phyloP scores from a whole-genome alignment of 768 basidiomycete species.

The Phaffia tasmanica region DNA sequence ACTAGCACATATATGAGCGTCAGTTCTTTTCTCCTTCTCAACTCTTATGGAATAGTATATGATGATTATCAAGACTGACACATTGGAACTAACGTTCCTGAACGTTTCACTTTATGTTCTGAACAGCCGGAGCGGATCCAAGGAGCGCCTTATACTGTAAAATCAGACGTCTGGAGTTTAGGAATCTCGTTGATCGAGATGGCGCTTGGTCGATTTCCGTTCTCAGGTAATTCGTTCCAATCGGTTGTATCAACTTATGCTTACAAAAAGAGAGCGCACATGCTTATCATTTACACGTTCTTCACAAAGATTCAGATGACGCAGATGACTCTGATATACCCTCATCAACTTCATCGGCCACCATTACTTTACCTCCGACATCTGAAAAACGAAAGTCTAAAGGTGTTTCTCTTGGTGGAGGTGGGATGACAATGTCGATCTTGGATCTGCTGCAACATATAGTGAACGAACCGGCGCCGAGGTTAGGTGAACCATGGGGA shows the following conservation, averaged over 20 bases:
- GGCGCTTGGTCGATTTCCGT: conserved; percentile 92
- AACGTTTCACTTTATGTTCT: background rate
- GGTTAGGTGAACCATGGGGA: conserved; percentile 40
- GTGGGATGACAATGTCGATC: conserved; percentile 96
- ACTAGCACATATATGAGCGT: conserved; percentile 99
- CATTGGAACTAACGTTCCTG: background rate
- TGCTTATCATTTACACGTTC: background rate
- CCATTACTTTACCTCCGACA: conserved; percentile 38
- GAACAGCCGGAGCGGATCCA: conserved; percentile 94
- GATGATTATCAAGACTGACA: background rate
- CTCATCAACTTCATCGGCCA: background rate
- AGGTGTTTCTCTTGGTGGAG: conserved; percentile 86
- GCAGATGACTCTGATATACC: conserved; percentile 10
- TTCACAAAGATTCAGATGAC: background rate
- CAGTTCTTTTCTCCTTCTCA: conserved; percentile 30
- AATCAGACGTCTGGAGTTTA: conserved; percentile 98
- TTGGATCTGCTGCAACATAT: conserved; percentile 93
- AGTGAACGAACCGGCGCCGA: conserved; percentile 94
- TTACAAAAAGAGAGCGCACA: no score
- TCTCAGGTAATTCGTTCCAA: conserved; percentile 43
- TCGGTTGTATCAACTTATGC: background rate
- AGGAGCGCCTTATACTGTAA: conserved; percentile 95
- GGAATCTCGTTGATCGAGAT: conserved; percentile 96
- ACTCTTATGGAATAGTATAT: background rate
- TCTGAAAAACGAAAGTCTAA: conserved; percentile 77